Conservation (phyloP, 2,329 filamentous ascomycete genomes). For the Parasarocladium wereldwijsianum region DNA sequence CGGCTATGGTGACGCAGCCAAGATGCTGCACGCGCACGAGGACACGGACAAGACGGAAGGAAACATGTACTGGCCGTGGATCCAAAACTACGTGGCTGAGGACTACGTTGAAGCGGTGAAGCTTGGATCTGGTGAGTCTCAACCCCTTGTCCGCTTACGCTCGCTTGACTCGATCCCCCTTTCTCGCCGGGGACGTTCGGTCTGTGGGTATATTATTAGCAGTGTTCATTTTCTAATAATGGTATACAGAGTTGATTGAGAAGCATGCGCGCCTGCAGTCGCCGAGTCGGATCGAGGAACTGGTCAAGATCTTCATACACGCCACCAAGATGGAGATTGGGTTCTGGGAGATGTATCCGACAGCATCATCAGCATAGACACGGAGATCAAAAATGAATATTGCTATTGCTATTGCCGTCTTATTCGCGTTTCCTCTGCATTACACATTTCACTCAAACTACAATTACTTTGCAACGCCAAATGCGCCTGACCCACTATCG, state of each 20-base stretch:
- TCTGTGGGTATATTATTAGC: not conserved
- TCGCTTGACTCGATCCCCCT: not conserved
- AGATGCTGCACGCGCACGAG: conserved; percentile 49
- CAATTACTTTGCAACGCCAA: no score
- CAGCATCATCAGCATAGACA: conserved; percentile 5
- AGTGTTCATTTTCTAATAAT: not conserved
- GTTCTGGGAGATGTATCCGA: conserved; percentile 40
- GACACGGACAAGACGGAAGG: conserved; percentile 43
- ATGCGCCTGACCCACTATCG: no score
- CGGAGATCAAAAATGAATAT: not conserved
- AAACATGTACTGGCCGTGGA: conserved; percentile 81
- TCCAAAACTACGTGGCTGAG: conserved; percentile 72
- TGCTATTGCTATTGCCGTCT: no score
- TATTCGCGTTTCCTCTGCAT: no score
- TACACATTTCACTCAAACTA: no score
- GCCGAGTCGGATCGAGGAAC: conserved; percentile 60
- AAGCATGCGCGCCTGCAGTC: conserved; percentile 59
- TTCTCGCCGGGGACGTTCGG: conserved; percentile 1
- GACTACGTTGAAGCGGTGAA: conserved; percentile 63
- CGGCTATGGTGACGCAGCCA: conserved; percentile 74
- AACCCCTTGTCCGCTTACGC: not conserved
- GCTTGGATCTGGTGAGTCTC: conserved; percentile 48
- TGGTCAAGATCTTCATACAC: conserved; percentile 73
- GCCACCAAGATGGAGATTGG: conserved; percentile 57
- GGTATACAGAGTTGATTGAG: conserved; percentile 52